phyloP scores from a whole-genome alignment of 2,329 filamentous ascomycete genomes.

The Colletotrichum sp. region DNA sequence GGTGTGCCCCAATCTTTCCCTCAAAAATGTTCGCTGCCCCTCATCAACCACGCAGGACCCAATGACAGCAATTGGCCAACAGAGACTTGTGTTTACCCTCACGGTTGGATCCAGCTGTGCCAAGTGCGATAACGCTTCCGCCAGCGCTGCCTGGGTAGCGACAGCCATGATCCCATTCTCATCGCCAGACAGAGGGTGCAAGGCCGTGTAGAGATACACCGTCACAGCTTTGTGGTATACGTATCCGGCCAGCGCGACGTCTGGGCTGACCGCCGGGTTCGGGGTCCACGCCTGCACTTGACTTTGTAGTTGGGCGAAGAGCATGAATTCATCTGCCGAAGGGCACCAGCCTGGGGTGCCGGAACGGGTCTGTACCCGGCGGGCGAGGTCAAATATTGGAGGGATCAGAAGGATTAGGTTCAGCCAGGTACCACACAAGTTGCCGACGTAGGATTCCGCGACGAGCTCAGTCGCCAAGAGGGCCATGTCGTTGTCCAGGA shows the following conservation, averaged over 20 bases:
- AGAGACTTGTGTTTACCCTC: constrained; percentile 44
- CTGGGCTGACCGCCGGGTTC: neutral
- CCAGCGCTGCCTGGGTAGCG: neutral
- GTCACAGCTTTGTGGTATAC: neutral
- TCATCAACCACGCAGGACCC: constrained; percentile 39
- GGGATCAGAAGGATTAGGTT: constrained; percentile 41
- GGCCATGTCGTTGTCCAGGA: constrained; percentile 36
- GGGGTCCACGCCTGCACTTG: neutral
- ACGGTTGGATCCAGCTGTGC: constrained; percentile 34
- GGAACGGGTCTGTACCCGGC: constrained; percentile 21
- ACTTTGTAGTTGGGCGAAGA: neutral
- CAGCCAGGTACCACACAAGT: constrained; percentile 44
- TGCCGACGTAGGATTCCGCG: constrained; percentile 36
- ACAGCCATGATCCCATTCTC: neutral
- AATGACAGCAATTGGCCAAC: constrained; percentile 43
- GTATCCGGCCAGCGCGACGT: neutral
- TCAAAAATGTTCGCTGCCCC: constrained; percentile 35
- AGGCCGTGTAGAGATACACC: neutral
- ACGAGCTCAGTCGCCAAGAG: constrained; percentile 32
- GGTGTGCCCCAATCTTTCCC: neutral
- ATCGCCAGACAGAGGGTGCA: neutral
- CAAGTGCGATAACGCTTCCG: neutral
- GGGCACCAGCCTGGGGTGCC: neutral
- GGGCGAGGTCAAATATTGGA: constrained; percentile 47
- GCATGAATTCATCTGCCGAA: neutral